A percentile compares a stretch with the other conserved stretches of the same genome.
Evolutionary conservation across 306 rosid genomes (phyloP).

Genomic region (Sphenostylis stenocarpa): DNA sequence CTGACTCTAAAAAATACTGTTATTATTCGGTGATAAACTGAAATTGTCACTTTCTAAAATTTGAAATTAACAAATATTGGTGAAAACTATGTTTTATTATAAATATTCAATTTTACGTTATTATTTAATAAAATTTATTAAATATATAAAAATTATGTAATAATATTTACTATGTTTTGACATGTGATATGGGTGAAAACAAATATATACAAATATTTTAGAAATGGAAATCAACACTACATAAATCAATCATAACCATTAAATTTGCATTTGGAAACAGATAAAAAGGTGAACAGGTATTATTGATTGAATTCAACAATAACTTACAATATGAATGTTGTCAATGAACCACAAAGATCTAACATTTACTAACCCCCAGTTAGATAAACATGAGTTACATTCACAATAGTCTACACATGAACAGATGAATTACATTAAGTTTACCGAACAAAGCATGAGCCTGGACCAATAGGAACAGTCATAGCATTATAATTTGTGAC

Average conservation of each 20-base stretch:
- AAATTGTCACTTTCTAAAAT: too few relatives aligned
- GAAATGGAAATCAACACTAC: too few relatives aligned
- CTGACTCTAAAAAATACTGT: too few relatives aligned
- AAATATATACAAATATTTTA: too few relatives aligned
- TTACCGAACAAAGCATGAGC: conserved; percentile 81
- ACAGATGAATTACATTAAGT: conserved; percentile 4
- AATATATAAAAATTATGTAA: too few relatives aligned
- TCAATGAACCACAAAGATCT: conserved; percentile 6
- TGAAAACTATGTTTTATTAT: too few relatives aligned
- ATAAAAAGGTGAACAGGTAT: not conserved
- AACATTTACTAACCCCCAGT: not conserved
- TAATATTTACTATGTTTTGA: too few relatives aligned
- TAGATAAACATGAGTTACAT: not conserved
- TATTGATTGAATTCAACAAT: conserved; percentile 21
- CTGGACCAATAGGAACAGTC: conserved; percentile 66
- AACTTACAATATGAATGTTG: conserved; percentile 32
- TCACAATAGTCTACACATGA: not conserved
- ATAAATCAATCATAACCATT: not conserved
- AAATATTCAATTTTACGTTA: too few relatives aligned
- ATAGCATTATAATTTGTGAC: conserved; percentile 66
- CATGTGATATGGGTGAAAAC: too few relatives aligned
- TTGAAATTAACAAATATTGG: too few relatives aligned
- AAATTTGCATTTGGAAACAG: conserved; percentile 8
- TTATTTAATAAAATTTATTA: too few relatives aligned
- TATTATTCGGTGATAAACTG: too few relatives aligned